Evolutionary conservation across 2,329 filamentous ascomycete species (phyloP), one percentile per base, ranked within the genome.

Genomic region (Penicillium sp.): DNA sequence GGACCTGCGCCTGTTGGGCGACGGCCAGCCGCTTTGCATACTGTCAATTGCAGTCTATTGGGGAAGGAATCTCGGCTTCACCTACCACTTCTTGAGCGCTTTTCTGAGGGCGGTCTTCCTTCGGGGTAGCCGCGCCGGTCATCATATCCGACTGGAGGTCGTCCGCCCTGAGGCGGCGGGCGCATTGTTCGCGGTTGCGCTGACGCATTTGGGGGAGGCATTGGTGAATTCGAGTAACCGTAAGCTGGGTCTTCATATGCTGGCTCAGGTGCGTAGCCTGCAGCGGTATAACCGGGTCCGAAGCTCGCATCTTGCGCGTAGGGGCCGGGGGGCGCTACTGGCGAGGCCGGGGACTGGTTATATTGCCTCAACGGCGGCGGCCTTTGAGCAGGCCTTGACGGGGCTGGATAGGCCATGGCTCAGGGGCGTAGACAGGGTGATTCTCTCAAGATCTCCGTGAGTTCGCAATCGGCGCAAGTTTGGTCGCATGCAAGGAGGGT

Each of bases 361-460:
- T 70, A 66, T 49, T 69, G 67, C 51, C 66, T 67, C 50, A 67
- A 52, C 24, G 71, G 71, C 47, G 66, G 68, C 24, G 65, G 66
- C 47, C 66, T 60, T 58, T 70, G 68, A 44, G 60, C 57, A 31
- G 64, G 63, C 44, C 63, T 66, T 44, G 68, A 42, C 13, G 41
- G 41, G 23, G 41, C 68, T 39, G 68, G 65, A 45, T 73, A 74
- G 50, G 71, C 71, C 72, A 74, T 74, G 49, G 53, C 54, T 36
- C 49, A 50, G 44, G 41, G 31, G 43, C 45, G 44, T 18, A 12
- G 28, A 18, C 21, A 39, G 34, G 34, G 13, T 36, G 38, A 15
- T 23, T 42, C 15, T 34, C 26, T 29, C 15, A 42, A 42, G 26
- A 43, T 28, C 15, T 18, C 24, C 9, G 36, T 26, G 42, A 39